Base-by-base conservation (phyloP, 2,329 filamentous ascomycete species). In the Kalaharituber pfeilii region DNA sequence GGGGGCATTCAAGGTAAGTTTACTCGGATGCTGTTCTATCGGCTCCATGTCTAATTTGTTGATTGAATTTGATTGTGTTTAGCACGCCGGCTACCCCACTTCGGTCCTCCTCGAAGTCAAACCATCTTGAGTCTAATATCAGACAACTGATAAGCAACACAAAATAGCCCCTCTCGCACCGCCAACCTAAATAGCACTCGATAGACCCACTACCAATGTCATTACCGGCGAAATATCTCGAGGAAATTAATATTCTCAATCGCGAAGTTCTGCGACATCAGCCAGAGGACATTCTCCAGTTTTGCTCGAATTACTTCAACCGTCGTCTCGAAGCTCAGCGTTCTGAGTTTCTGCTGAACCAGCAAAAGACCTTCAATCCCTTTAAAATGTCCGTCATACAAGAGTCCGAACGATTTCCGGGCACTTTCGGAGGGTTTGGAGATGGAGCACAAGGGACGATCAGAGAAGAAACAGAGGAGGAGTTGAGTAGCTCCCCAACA, bases 271-370 rank as follows among this genome's bases (percentile, higher is more conserved):
- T 73, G 62, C 74, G 75, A 65, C 67, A 73, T 62, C 72, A 77
- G 59, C 78, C 80, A 51, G 63, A 71, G 67, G 80, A 85, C 71
- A 73, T 80, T 66, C 73, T 82, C 62, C 80, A 84, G 68, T 81
- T 80, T 72, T 82, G 79, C 70, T 75, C 77, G 68, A 79, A 82
- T 69, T 78, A 78, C 71, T 83, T 82, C 69, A 71, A 73, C 62
- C 73, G 72, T 66, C 78, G 78, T 65, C 77, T 84, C 64, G 77
- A 80, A 67, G 73, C 74, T 65, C 78, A 84, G 72, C 77, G 78
- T 65, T 70, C 73, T 63, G 71, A 76, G 66, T 73, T 76, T 67
- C 68, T 75, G 63, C 69, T 47, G 18, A 47, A 25, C 15, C 15
- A 22, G 42, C 42, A 47, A 2, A 6, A 13, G 11, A 47, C 42